Evolutionary conservation across 108 stramenopile species (phyloP), one percentile per base, ranked within the genome.

Genomic region (Nitzschia sp.): DNA sequence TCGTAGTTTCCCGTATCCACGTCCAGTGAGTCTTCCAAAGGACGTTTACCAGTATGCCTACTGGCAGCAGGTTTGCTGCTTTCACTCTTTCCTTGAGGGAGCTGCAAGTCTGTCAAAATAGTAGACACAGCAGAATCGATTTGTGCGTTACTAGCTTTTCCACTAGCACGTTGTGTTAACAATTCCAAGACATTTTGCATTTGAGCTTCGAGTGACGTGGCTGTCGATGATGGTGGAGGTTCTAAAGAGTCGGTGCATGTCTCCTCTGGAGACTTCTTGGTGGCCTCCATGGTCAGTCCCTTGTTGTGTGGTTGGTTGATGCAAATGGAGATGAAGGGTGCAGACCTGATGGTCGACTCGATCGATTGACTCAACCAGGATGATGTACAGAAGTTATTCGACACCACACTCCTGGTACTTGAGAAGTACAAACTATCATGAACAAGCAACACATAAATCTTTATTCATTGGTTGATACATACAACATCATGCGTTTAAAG

Each of bases 41-140:
- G 75, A 9, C 54, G 60, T 65, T 76, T 57, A 26, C 81, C 58
- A 19, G 12, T 34, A 19, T 62, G 11, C 43, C 51, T 34, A 9
- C 22, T 63, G 3, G 8, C 14, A 17, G 14, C n/a, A 37, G 37
- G 41, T 61, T 59, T 64, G 58, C 57, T 66, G 59, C 29, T 34
- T 34, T 34, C 29, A 34, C 5, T 34, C 29, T 34, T 1, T 5
- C 29, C 29, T 34, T 34, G 29, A 34, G 29, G 29, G 5, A 34
- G 29, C 29, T 34, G 29, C 29, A 34, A 70, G 34, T 42, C 53
- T 2, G 15, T 17, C 56, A 69, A 41, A 81, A 70, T 34, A 80
- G 67, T 34, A 55, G 75, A 66, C 10, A 90, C 75, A 9, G 86
- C 89, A 46, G 73, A 56, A 67, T 90, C 86, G 7, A 90, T 73